Percentiles rank a stretch among this genome's conserved stretches.
phyloP scores from a whole-genome alignment of 1,284 basidiomycete species.

The Trichosporon coremiiforme region DNA sequence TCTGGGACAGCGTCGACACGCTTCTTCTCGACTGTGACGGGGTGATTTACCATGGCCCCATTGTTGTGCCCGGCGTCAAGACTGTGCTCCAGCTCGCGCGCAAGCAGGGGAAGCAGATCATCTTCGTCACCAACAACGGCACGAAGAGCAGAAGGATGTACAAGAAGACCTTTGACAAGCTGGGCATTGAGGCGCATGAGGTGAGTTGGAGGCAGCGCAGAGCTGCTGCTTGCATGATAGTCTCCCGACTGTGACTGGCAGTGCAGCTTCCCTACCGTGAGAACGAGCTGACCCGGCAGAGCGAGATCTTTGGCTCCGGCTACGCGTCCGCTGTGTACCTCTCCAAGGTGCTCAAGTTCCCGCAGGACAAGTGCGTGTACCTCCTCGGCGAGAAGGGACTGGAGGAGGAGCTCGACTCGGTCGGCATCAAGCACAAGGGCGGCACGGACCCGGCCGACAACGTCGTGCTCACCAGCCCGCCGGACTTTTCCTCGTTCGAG shows the following conservation, averaged over 20 bases:
- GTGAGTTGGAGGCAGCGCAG: constrained; percentile 57
- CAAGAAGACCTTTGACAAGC: constrained; percentile 85
- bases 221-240: too few relatives aligned
- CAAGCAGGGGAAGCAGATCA: constrained; percentile 73
- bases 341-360: constrained; percentile 82
- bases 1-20: constrained; percentile 77
- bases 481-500: constrained; percentile 67
- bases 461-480: constrained; percentile 1
- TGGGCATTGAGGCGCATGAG: constrained; percentile 81
- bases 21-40: constrained; percentile 98
- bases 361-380: constrained; percentile 90
- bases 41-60: constrained; percentile 87
- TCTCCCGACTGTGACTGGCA: too few relatives aligned
- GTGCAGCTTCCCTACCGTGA: too few relatives aligned
- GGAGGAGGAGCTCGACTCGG: constrained; percentile 85
- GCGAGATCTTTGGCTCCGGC: constrained; percentile 94
- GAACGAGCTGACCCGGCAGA: constrained; percentile 59
- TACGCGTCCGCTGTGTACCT: constrained; percentile 93
- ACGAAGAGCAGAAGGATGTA: constrained; percentile 85
- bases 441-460: constrained; percentile 64
- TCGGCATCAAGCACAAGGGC: constrained; percentile 77
- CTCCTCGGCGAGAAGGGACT: constrained; percentile 91
- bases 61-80: constrained; percentile 72
- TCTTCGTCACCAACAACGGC: constrained; percentile 99
- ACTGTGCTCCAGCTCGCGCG: constrained; percentile 72